These are phyloP conservation scores for Conoideocrella luteorostrata DNA, from an alignment of 2,329 filamentous ascomycete species.

Conservation along the genomic window DNA sequence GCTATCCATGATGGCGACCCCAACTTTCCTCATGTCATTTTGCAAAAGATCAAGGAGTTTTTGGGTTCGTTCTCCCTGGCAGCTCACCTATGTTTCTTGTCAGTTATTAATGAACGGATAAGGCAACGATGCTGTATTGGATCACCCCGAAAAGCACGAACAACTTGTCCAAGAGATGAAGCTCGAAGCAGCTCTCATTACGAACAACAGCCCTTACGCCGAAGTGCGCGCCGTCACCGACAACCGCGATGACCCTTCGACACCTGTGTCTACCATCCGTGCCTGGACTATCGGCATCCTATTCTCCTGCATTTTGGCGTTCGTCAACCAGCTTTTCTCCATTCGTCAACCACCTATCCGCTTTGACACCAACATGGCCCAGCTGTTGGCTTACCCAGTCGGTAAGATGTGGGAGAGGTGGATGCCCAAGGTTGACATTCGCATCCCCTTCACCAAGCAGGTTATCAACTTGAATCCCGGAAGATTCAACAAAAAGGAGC, in stretches of 20 bases:
- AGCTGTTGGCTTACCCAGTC: constrained; percentile 45
- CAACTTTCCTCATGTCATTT: constrained; percentile 29
- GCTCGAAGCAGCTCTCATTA: constrained; percentile 44
- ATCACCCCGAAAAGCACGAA: constrained; percentile 30
- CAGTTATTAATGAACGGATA: not conserved
- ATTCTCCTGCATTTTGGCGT: constrained; percentile 38
- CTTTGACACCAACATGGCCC: constrained; percentile 45
- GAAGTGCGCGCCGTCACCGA: constrained; percentile 49
- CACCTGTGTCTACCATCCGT: constrained; percentile 45
- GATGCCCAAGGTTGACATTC: constrained; percentile 34
- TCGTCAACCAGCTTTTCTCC: constrained; percentile 49
- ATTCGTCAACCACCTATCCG: constrained; percentile 45
- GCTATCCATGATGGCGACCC: constrained; percentile 29
- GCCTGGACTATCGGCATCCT: constrained; percentile 43
- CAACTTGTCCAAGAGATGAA: constrained; percentile 45
- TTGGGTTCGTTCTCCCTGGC: constrained; percentile 19
- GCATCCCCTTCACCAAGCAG: constrained; percentile 31
- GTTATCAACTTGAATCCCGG: constrained; percentile 39
- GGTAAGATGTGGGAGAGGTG: constrained; percentile 38
- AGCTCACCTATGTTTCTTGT: not conserved
- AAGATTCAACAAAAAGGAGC: constrained; percentile 49
- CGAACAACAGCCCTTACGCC: constrained; percentile 48
- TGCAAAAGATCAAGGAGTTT: constrained; percentile 31
- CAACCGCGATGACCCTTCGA: constrained; percentile 44
- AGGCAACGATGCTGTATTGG: constrained; percentile 24